phyloP scores from a whole-genome alignment of 2,329 filamentous ascomycete genomes.

The Fusarium decemcellulare region DNA sequence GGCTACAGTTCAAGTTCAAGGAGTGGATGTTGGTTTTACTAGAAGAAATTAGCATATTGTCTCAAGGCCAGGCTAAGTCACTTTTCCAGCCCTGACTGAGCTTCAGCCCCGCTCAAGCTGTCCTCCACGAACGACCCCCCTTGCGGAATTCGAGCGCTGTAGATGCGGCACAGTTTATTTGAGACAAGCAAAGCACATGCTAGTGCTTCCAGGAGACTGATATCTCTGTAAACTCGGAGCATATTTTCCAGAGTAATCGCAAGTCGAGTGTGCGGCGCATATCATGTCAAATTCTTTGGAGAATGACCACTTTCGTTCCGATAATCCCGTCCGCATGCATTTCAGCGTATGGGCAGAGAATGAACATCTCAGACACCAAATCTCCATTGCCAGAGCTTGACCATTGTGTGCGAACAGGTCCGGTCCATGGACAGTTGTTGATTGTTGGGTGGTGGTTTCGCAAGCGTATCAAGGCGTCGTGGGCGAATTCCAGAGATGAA shows the following conservation, averaged over 20 bases:
- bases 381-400: too few species aligned
- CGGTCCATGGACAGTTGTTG: not conserved
- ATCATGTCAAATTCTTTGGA: too few species aligned
- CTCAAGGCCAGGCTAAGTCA: conserved; percentile 25
- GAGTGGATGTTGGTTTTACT: conserved; percentile 43
- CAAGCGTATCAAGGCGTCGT: not conserved
- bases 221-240: not conserved
- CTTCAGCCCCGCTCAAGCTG: conserved; percentile 36
- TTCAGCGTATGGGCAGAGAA: too few species aligned
- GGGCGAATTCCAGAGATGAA: not conserved
- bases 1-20: conserved; percentile 37
- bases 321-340: too few species aligned
- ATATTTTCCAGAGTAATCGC: too few species aligned
- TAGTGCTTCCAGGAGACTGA: not conserved
- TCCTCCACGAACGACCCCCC: conserved; percentile 13
- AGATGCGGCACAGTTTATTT: too few species aligned
- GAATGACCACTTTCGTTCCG: too few species aligned
- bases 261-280: too few species aligned
- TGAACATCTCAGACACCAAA: too few species aligned
- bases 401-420: not conserved
- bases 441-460: not conserved
- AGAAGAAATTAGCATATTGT: conserved; percentile 38
- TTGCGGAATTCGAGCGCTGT: too few species aligned
- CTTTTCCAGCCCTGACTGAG: conserved; percentile 28
- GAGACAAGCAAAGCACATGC: too few species aligned